Evolutionary conservation across 1,284 basidiomycete species (phyloP), one percentile per base, ranked within the genome.

Genomic region (Sanguinoderma infundibulare): DNA sequence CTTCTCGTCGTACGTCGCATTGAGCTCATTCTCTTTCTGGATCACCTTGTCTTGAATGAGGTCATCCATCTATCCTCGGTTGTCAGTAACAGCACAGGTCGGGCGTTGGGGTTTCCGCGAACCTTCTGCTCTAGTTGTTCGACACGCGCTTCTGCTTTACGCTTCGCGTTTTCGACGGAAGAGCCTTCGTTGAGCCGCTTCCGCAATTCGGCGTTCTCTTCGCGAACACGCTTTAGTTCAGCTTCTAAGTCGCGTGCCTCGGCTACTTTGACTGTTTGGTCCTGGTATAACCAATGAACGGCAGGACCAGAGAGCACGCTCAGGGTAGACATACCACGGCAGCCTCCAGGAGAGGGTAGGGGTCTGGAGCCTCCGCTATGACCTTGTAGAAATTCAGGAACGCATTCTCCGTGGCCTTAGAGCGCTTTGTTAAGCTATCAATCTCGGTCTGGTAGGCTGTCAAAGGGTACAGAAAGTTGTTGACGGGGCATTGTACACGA

Each of bases 361-460:
- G 98, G 76, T 99, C 97, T 0, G 96, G 96, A 6, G 94, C 96
- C 71, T 97, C 95, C 0, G 94, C 93, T 3, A 99, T 77, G 22
- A 96, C 87, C 75, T 98, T 98, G 83, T 98, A 98, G 14, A 96
- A 89, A 69, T 90, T 93, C 34, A 98, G 81, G 76, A 99, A 98
- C 0, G 95, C 93, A 70, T 92, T 96, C 80, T 98, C 97, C 1
- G 96, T 91, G 17, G 85, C 78, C 73, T 98, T 98, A 34, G 91
- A 93, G 7, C 97, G 89, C 67, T 94, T 94, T 0, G 96, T 98
- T 62, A 99, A 86, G 69, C 81, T 90, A 78, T 99, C 97, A 64
- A 99, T 98, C 78, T 98, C 97, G 7, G 90, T 84, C 77, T 99
- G 97, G 79, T 99, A 98, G 3, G 95, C 95, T 94, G 42, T 30